A percentile compares a stretch with the other conserved stretches of the same genome.
Conservation (phyloP, 75 land plant genomes). For the Gnetum montanum region DNA sequence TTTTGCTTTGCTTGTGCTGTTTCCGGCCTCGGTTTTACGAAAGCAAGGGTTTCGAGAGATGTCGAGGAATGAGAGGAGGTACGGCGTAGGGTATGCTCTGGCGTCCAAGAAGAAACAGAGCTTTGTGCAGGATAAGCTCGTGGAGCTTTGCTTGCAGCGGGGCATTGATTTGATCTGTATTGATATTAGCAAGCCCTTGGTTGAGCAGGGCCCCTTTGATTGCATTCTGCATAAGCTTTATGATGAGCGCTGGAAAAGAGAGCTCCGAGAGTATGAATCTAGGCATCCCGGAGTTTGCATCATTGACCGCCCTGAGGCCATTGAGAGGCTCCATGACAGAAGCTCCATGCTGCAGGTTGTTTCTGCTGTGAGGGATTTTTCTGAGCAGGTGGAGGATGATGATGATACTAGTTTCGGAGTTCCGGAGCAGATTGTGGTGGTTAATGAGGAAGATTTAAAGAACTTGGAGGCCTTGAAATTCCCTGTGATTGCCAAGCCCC, state of each 20-base stretch:
- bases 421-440: constrained; percentile 73
- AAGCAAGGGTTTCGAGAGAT: too few relatives aligned
- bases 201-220: constrained; percentile 79
- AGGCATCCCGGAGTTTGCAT: constrained; percentile 36
- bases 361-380: constrained; percentile 18
- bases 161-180: constrained; percentile 68
- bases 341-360: constrained; percentile 77
- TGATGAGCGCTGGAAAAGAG: constrained; percentile 46
- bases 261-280: constrained; percentile 32
- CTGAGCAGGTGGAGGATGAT: background rate
- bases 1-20: too few relatives aligned
- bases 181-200: constrained; percentile 40
- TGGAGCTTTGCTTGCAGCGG: constrained; percentile 29
- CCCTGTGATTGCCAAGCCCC: constrained; percentile 83
- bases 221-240: constrained; percentile 81
- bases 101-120: constrained; percentile 57
- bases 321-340: constrained; percentile 78
- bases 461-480: constrained; percentile 26
- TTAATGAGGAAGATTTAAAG: constrained; percentile 20
- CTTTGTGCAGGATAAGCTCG: constrained; percentile 56
- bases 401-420: constrained; percentile 36
- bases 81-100: constrained; percentile 66
- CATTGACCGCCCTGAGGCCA: constrained; percentile 59
- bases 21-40: too few relatives aligned
- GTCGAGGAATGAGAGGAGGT: constrained; percentile 11